A percentile compares a stretch with the other conserved stretches of the same genome.
These are phyloP conservation scores for Peronospora destructor DNA, from an alignment of 352 stramenopile genomes.

Conservation along the genomic window DNA sequence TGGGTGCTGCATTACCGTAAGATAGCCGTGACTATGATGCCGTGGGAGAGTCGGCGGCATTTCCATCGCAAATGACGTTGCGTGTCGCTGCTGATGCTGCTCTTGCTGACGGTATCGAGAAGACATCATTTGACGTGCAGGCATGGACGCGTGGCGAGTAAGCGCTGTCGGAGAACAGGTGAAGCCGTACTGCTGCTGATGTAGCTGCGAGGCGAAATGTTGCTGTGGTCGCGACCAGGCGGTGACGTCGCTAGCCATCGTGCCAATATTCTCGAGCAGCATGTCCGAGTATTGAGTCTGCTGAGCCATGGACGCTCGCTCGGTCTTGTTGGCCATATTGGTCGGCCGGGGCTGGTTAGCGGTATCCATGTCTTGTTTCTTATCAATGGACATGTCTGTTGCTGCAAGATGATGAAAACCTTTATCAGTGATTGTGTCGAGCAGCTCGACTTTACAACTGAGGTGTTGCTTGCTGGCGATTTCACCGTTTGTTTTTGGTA, in stretches of 20 bases:
- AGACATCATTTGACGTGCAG: conserved; percentile 32
- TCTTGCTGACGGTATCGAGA: conserved; percentile 17
- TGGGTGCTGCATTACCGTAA: conserved; percentile 41
- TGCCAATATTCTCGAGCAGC: conserved; percentile 54
- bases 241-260: conserved; percentile 64
- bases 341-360: conserved; percentile 7
- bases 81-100: conserved; percentile 10
- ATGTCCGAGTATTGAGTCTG: conserved; percentile 37
- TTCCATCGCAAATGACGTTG: conserved; percentile 26
- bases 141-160: conserved; percentile 64
- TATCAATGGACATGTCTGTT: conserved; percentile 42
- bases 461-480: conserved; percentile 15
- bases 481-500: conserved; percentile 19
- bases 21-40: conserved; percentile 62
- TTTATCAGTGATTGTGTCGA: conserved; percentile 6
- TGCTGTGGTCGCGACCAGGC: conserved; percentile 37
- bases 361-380: conserved; percentile 19
- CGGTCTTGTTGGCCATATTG: conserved; percentile 11
- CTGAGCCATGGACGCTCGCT: conserved; percentile 20
- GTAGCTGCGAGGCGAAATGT: conserved; percentile 25
- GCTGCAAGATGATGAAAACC: neutral
- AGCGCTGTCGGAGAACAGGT: conserved; percentile 45
- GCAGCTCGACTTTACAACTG: conserved; percentile 30
- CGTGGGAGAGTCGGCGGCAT: conserved; percentile 41
- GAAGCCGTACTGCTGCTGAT: conserved; percentile 32